Conservation (phyloP, 306 rosid genomes). For the Lathyrus aphaca region DNA sequence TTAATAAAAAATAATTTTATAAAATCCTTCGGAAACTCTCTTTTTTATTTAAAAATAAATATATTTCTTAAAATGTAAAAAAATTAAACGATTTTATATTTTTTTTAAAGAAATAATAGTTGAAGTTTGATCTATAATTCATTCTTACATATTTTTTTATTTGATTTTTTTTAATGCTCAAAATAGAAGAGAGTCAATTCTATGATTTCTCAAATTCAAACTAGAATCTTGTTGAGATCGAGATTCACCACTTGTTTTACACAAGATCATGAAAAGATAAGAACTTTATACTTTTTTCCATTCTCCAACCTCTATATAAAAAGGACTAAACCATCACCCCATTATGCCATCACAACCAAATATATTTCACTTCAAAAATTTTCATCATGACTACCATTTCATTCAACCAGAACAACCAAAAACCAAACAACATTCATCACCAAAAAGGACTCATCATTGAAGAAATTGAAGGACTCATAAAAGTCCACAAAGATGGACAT, state of each 20-base stretch:
- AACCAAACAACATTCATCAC: constrained; percentile 40
- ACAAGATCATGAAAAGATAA: constrained; percentile 6
- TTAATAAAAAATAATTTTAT: no score
- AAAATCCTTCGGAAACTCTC: no score
- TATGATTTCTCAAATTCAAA: constrained; percentile 18
- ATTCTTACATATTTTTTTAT: no score
- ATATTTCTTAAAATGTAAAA: no score
- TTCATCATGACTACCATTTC: constrained; percentile 62
- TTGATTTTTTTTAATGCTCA: no score
- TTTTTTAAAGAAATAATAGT: no score
- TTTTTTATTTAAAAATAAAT: no score
- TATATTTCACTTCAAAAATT: constrained; percentile 11
- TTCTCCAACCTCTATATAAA: constrained; percentile 56
- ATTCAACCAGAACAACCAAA: constrained; percentile 43
- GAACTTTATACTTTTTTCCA: not conserved
- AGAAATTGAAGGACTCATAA: constrained; percentile 77
- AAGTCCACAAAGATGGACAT: constrained; percentile 65
- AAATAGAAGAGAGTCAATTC: no score
- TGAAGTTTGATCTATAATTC: no score
- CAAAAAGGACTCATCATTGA: constrained; percentile 54
- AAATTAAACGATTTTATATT: no score
- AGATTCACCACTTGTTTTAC: not conserved
- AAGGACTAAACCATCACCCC: constrained; percentile 41
- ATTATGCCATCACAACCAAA: constrained; percentile 41
- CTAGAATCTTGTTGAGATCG: constrained; percentile 40